Evolutionary conservation across 352 stramenopile genomes (phyloP).

Genomic region (Phytophthora citricola): DNA sequence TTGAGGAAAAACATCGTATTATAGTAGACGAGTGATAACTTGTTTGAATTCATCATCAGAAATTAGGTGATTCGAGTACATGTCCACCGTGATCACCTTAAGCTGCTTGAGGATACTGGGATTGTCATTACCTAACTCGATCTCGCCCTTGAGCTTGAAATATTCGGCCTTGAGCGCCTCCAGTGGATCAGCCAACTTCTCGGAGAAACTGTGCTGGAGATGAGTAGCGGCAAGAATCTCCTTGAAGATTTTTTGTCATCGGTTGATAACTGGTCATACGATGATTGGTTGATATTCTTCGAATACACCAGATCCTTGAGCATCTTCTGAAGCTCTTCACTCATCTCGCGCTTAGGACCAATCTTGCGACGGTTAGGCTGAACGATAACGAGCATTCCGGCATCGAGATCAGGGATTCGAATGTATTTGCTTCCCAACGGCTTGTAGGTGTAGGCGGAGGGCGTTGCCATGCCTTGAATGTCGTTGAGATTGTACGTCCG

Average conservation of each 20-base stretch:
- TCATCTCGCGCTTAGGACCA: constrained; percentile 15
- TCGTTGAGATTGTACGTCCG: constrained; percentile 29
- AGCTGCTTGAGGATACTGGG: constrained; percentile 5
- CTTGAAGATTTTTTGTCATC: constrained; percentile 22
- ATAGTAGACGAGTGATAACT: constrained; percentile 18
- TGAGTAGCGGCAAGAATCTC: constrained; percentile 16
- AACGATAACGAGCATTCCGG: constrained; percentile 11
- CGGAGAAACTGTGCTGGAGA: constrained; percentile 13
- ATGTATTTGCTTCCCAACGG: constrained; percentile 22
- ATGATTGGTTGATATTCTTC: constrained; percentile 8
- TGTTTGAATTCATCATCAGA: constrained; percentile 23
- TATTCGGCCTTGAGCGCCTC: constrained; percentile 7
- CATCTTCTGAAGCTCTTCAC: constrained; percentile 10
- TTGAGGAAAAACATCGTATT: constrained; percentile 9
- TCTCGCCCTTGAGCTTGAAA: constrained; percentile 26
- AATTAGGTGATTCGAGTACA: constrained; percentile 30
- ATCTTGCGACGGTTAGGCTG: constrained; percentile 6
- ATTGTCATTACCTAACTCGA: constrained; percentile 24
- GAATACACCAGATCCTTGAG: constrained; percentile 12
- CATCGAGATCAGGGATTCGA: constrained; percentile 20
- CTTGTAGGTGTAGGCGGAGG: background rate
- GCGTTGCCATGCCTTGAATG: constrained; percentile 16
- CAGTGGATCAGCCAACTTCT: constrained; percentile 6
- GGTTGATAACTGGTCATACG: constrained; percentile 10
- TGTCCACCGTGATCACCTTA: constrained; percentile 16